Conservation (phyloP, 2,329 filamentous ascomycete genomes). For the Fusarium aywerte region DNA sequence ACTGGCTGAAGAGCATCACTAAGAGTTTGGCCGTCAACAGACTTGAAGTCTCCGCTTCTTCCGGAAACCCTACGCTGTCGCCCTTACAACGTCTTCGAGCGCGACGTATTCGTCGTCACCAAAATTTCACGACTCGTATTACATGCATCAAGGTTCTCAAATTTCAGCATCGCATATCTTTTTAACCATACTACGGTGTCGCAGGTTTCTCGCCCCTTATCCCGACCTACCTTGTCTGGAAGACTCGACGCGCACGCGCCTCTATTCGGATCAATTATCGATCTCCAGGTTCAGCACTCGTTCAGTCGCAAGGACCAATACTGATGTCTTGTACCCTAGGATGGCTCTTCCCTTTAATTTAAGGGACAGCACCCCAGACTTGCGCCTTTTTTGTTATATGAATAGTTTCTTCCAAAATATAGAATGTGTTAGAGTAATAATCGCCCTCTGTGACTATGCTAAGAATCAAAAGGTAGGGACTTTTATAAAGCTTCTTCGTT, state of each 20-base stretch:
- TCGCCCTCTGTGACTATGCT: constrained; percentile 13
- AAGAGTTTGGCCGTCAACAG: constrained; percentile 46
- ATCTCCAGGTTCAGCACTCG: constrained; percentile 46
- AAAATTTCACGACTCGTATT: constrained; percentile 29
- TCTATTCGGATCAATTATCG: constrained; percentile 27
- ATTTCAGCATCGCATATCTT: constrained; percentile 27
- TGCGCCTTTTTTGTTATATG: constrained; percentile 28
- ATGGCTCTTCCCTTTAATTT: constrained; percentile 39
- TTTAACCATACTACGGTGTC: constrained; percentile 46
- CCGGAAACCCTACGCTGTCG: constrained; percentile 20
- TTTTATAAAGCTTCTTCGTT: background rate
- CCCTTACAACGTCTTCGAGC: constrained; percentile 6
- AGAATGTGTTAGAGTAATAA: constrained; percentile 31
- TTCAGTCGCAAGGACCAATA: constrained; percentile 43
- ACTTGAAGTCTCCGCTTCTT: constrained; percentile 44
- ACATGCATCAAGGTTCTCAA: constrained; percentile 39
- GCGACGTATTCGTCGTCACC: constrained; percentile 12
- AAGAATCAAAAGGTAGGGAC: constrained; percentile 1
- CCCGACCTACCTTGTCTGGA: constrained; percentile 29
- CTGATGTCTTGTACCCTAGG: constrained; percentile 49
- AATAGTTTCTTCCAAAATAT: constrained; percentile 39
- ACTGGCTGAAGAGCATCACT: constrained; percentile 43
- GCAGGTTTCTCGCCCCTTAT: constrained; percentile 38
- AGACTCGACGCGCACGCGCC: constrained; percentile 19
- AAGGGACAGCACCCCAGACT: constrained; percentile 38